phyloP scores from a whole-genome alignment of 306 rosid species.

The Cicer arietinum region DNA sequence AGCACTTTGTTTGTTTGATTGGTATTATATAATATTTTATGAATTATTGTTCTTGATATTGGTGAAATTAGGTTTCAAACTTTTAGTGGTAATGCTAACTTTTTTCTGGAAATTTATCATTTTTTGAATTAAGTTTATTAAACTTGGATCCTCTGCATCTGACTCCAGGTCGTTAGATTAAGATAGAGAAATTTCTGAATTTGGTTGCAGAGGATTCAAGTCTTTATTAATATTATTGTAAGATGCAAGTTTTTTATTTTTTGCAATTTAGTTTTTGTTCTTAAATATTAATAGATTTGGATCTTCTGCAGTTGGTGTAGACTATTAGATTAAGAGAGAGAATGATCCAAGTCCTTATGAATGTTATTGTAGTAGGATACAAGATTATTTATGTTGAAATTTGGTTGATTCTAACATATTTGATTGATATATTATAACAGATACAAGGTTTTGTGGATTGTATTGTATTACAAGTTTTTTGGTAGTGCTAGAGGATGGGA shows the following conservation, averaged over 20 bases:
- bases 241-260: background rate
- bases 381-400: slow-evolving; percentile 7
- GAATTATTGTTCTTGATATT: background rate
- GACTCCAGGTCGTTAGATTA: background rate
- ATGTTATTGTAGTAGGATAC: background rate
- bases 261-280: background rate
- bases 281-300: background rate
- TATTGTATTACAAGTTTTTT: slow-evolving; percentile 3
- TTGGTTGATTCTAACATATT: slow-evolving; percentile 22
- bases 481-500: slow-evolving; percentile 59
- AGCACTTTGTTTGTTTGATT: background rate
- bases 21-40: background rate
- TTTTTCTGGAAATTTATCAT: background rate
- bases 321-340: background rate
- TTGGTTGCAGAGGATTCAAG: background rate
- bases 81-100: background rate
- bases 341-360: background rate
- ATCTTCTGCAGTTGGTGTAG: background rate
- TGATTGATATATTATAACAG: slow-evolving; percentile 32
- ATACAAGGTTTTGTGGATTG: slow-evolving; percentile 20
- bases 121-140: slow-evolving; percentile 1
- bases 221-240: background rate
- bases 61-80: background rate
- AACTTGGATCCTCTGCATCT: background rate
- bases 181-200: background rate